Base-by-base conservation (phyloP, 75 land plant genomes). In the Picea sitchensis region DNA sequence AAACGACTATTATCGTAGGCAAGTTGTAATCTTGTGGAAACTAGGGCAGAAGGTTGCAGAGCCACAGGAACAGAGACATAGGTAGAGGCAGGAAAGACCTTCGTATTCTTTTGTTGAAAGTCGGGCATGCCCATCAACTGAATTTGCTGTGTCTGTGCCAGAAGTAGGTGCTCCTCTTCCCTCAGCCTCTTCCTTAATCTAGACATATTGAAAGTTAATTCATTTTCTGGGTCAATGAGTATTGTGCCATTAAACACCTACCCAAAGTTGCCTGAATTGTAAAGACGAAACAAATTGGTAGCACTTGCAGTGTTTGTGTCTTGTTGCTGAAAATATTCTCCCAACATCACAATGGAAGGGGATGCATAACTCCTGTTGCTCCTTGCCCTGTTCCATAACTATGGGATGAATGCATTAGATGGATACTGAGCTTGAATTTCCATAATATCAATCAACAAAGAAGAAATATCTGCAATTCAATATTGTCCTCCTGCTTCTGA, bases 401-500 rank as follows among this genome's bases (percentile, higher is more conserved):
- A 82, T 12, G 84, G 58, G 21, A 78, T 47, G 34, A 82, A 76
- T 18, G 75, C 56, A 31, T 73, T 87, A 20, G 83, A 78, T 18
- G 85, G 82, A 54, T 86, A 65, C 54, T 87, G 88, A 23, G 88
- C 86, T 18, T 87, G 88, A 36, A 87, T 80, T 3, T 83, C 88
- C 88, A 87, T 87, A 26, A 26, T 26, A 26, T 26, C 26, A 26
- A 26, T 26, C 26, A 26, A 26, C 26, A 26, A 26, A 26, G 26
- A 26, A 26, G 26, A 26, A 26, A 26, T 26, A 26, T 26, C 26
- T 26, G 26, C 26, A 26, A 26, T 26, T 26, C 26, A 26, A 26
- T 26, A 26, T 26, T 26, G 26, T 26, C 26, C 26, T 26, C 26
- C 26, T 26, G 26, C 26, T 26, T 26, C 26, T 26, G 26, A 26